Percentiles rank a stretch among this genome's conserved stretches.
These are phyloP conservation scores for Starmerella scarabaei DNA, from an alignment of 805 yeast genomes.

Conservation along the genomic window DNA sequence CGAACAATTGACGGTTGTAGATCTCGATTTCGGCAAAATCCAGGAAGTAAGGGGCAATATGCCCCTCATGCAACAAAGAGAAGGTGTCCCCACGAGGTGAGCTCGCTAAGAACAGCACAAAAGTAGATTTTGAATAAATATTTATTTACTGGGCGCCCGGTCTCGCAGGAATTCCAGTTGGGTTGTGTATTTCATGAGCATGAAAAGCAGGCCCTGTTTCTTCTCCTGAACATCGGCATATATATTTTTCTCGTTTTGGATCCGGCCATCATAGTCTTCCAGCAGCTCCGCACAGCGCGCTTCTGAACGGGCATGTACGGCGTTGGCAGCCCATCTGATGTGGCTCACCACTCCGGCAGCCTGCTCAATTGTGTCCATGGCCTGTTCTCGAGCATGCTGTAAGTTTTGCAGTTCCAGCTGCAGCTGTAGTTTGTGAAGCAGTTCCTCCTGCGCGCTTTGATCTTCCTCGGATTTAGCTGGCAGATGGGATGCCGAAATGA, in stretches of 20 bases:
- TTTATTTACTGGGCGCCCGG: too few species aligned
- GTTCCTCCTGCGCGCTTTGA: not conserved
- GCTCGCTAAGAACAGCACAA: not conserved
- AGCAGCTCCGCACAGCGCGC: slow-evolving; percentile 1
- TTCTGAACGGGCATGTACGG: slow-evolving; percentile 7
- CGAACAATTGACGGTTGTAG: slow-evolving; percentile 48
- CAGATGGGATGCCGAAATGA: not conserved
- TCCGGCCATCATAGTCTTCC: slow-evolving; percentile 11
- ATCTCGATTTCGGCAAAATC: slow-evolving; percentile 48
- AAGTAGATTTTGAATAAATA: not conserved
- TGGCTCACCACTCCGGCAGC: slow-evolving; percentile 10
- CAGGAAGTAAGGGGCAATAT: slow-evolving; percentile 48
- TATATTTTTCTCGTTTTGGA: slow-evolving; percentile 6
- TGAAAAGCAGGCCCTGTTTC: slow-evolving; percentile 10
- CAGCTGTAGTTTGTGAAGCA: slow-evolving; percentile 6
- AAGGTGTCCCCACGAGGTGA: not conserved
- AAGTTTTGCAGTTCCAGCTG: slow-evolving; percentile 17
- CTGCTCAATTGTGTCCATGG: slow-evolving; percentile 14
- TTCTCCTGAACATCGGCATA: slow-evolving; percentile 11
- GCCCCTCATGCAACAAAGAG: slow-evolving; percentile 55
- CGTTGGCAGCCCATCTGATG: slow-evolving; percentile 12
- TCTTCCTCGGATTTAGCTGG: not conserved
- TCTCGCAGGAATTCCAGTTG: too few species aligned
- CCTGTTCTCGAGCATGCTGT: slow-evolving; percentile 16
- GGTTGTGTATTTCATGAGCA: slow-evolving; percentile 4